Base-by-base conservation (phyloP, 345 rosid species). In the Citrus inodora region DNA sequence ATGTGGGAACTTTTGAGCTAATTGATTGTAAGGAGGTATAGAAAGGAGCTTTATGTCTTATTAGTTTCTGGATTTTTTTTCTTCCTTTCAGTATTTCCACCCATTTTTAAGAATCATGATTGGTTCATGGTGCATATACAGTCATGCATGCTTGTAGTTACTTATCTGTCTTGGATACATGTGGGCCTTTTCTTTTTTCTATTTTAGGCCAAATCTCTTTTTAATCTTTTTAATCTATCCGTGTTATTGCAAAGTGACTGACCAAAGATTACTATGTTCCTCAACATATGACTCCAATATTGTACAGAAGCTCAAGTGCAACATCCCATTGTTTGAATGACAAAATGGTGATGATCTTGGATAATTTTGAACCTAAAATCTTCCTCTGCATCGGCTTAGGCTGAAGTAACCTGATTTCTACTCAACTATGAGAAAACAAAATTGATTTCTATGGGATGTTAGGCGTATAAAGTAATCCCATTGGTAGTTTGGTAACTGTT, bases 1-100 rank as follows among this genome's bases (percentile, higher is more conserved):
- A 17, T 73, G 79, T 85, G 79, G 82, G 80, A 53, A 77, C 77
- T 67, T 87, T 83, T 85, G 82, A 76, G 84, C 84, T 85, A 69
- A 81, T 85, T 62, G 55, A 83, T 76, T 80, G 27, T 76, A 80
- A 83, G 88, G 83, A 83, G 78, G 83, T 83, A 78, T 73, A 70
- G 67, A 69, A 66, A 63, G 79, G 80, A 83, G 78, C 61, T 40
- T 71, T 60, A 61, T 65, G 76, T 74, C 68, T 38, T 16, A 70
- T 27, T 76, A 71, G 82, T 78, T 77, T 56, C 27, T 71, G 65
- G 74, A 73, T 71, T 79, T 25, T 67, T 33, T 72, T 74, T 60
- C 56, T 62, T 24, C 24, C 46, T 40, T 35, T 79, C 60, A 27
- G 56, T 76, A 32, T 42, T 75, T 71, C 48, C 16, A 70, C 55